A percentile compares a stretch with the other conserved stretches of the same genome.
phyloP scores from a whole-genome alignment of 2,329 filamentous ascomycete species.

The Scedosporium dehoogii region DNA sequence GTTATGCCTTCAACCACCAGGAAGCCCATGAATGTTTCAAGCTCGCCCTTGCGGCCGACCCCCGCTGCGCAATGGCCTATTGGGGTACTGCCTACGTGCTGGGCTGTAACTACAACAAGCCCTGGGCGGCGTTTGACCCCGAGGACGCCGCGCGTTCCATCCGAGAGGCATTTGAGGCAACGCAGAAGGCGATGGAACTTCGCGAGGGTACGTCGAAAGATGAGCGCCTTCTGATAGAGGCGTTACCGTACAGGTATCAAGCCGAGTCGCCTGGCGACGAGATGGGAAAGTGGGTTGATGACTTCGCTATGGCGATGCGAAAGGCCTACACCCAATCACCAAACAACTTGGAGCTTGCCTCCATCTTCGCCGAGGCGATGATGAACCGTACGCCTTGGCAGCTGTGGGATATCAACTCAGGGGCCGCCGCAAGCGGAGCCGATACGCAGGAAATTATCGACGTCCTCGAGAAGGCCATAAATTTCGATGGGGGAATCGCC shows the following conservation, averaged over 20 bases:
- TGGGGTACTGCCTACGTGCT: conserved; percentile 63
- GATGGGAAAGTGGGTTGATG: conserved; percentile 43
- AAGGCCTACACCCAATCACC: conserved; percentile 24
- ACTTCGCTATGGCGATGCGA: conserved; percentile 30
- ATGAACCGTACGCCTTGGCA: conserved; percentile 40
- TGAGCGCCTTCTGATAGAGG: conserved; percentile 41
- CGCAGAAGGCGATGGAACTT: not conserved
- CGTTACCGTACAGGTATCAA: conserved; percentile 54
- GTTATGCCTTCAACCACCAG: conserved; percentile 67
- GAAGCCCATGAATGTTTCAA: conserved; percentile 58
- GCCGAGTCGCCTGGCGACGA: conserved; percentile 35
- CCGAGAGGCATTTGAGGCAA: not conserved
- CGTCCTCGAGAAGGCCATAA: conserved; percentile 36
- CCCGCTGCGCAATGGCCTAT: conserved; percentile 49
- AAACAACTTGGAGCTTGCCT: conserved; percentile 27
- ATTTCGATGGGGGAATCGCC: conserved; percentile 30
- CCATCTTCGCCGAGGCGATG: conserved; percentile 30
- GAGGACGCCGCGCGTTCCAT: conserved; percentile 28
- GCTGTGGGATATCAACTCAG: conserved; percentile 29
- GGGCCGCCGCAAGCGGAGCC: conserved; percentile 17
- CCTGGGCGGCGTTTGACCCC: conserved; percentile 61
- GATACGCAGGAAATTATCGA: conserved; percentile 19
- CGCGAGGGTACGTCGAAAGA: not conserved
- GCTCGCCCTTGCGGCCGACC: conserved; percentile 42
- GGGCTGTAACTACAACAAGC: conserved; percentile 69